These are phyloP conservation scores for Spizellomyces punctatus DNA, from an alignment of 192 early-diverging fungal genomes.

Conservation along the genomic window DNA sequence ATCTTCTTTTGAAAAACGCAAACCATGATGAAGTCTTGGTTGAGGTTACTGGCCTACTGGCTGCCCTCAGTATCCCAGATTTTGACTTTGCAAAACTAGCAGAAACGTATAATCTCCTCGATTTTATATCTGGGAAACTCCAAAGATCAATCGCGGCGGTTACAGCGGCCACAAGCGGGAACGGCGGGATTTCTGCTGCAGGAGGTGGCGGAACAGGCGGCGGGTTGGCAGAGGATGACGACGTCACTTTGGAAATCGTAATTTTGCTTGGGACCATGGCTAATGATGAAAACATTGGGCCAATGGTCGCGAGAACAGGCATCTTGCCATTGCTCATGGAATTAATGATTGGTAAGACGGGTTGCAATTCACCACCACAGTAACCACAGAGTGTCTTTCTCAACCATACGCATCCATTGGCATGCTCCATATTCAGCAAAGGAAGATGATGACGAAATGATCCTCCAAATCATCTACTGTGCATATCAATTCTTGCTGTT, in stretches of 20 bases:
- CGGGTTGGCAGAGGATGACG: slow-evolving; percentile 47
- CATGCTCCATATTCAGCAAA: slow-evolving; percentile 40
- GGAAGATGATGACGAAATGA: slow-evolving; percentile 67
- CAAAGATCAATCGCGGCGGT: slow-evolving; percentile 13
- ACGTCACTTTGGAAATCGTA: slow-evolving; percentile 52
- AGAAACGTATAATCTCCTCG: slow-evolving; percentile 47
- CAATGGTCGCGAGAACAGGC: slow-evolving; percentile 43
- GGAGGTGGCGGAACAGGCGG: slow-evolving; percentile 21
- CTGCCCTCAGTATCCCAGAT: slow-evolving; percentile 48
- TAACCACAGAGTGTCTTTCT: not conserved
- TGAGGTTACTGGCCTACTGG: slow-evolving; percentile 54
- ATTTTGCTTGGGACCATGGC: slow-evolving; percentile 56
- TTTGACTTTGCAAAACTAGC: slow-evolving; percentile 60
- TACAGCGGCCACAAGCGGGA: slow-evolving; percentile 1
- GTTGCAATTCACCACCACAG: not conserved
- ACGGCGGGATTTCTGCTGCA: not conserved
- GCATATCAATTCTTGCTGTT: slow-evolving; percentile 56
- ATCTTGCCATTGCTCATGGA: slow-evolving; percentile 49
- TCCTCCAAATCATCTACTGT: slow-evolving; percentile 61
- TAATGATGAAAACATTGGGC: slow-evolving; percentile 53
- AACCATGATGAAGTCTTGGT: slow-evolving; percentile 45
- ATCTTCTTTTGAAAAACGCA: slow-evolving; percentile 39
- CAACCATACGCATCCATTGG: slow-evolving; percentile 1
- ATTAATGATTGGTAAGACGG: slow-evolving; percentile 51
- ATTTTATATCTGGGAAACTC: slow-evolving; percentile 36